Conservation (phyloP, 164 flowering plant genomes). For the Euptelea pleiosperma region DNA sequence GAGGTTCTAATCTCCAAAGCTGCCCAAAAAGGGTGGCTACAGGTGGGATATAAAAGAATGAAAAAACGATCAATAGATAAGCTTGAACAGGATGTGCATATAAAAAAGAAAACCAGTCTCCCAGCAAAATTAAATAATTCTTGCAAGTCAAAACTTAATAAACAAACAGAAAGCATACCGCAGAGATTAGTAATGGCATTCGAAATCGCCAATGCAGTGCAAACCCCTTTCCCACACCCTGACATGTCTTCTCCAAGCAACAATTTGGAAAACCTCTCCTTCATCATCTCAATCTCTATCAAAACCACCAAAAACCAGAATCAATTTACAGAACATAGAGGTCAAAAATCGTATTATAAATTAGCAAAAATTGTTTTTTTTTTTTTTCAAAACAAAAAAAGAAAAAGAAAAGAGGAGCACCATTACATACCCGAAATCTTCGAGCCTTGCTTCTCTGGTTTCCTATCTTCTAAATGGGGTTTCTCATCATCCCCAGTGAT, state of each 20-base stretch:
- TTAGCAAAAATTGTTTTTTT: too few species aligned
- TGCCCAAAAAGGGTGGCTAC: constrained; percentile 89
- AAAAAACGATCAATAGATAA: neutral
- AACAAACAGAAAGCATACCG: constrained; percentile 38
- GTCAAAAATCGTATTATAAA: too few species aligned
- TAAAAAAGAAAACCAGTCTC: neutral
- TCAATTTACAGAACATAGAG: too few species aligned
- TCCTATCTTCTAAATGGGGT: constrained; percentile 23
- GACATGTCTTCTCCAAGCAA: constrained; percentile 99
- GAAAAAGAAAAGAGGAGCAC: neutral
- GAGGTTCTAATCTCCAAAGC: constrained; percentile 90
- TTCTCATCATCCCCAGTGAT: constrained; percentile 20
- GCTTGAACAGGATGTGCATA: neutral
- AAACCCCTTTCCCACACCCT: constrained; percentile 90
- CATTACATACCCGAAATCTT: constrained; percentile 30
- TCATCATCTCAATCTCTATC: constrained; percentile 83
- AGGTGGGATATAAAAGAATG: constrained; percentile 6
- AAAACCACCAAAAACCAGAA: neutral
- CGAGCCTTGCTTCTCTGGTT: constrained; percentile 30
- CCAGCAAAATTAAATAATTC: neutral
- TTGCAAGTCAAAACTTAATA: neutral
- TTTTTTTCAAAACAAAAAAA: too few species aligned
- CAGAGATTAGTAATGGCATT: constrained; percentile 90
- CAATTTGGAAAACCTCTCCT: constrained; percentile 85
- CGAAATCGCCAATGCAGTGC: constrained; percentile 77